These are phyloP conservation scores for Rhizophagus prolifer DNA, from an alignment of 192 early-diverging fungal genomes.

Conservation along the genomic window DNA sequence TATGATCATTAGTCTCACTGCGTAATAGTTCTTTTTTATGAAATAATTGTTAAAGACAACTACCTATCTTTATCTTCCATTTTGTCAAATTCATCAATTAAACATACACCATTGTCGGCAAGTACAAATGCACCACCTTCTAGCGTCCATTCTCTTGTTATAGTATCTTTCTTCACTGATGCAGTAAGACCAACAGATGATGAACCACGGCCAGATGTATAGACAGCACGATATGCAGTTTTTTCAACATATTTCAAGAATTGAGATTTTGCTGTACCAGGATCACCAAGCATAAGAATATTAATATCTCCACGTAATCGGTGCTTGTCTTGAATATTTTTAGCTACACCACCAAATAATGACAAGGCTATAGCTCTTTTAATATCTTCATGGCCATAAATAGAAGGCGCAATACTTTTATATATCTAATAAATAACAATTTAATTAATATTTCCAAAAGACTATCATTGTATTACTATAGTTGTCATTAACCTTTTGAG, in stretches of 20 bases:
- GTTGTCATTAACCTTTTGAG: conserved; percentile 59
- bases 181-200: conserved; percentile 85
- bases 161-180: conserved; percentile 78
- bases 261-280: conserved; percentile 87
- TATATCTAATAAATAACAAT: conserved; percentile 61
- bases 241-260: conserved; percentile 84
- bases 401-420: conserved; percentile 96
- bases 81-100: conserved; percentile 92
- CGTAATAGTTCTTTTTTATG: neutral
- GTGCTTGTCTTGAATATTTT: conserved; percentile 93
- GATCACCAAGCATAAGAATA: conserved; percentile 88
- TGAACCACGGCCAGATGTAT: conserved; percentile 85
- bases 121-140: conserved; percentile 87
- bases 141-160: conserved; percentile 86
- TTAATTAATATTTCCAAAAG: neutral
- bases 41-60: neutral
- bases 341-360: conserved; percentile 95
- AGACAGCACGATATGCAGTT: conserved; percentile 83
- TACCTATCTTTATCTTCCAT: conserved; percentile 83
- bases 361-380: conserved; percentile 90
- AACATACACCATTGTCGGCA: conserved; percentile 83
- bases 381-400: conserved; percentile 97
- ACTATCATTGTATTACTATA: neutral
- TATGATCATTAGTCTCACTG: neutral
- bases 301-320: conserved; percentile 98